Base-by-base conservation (phyloP, 2,329 filamentous ascomycete genomes). In the Elsinoe arachidis region DNA sequence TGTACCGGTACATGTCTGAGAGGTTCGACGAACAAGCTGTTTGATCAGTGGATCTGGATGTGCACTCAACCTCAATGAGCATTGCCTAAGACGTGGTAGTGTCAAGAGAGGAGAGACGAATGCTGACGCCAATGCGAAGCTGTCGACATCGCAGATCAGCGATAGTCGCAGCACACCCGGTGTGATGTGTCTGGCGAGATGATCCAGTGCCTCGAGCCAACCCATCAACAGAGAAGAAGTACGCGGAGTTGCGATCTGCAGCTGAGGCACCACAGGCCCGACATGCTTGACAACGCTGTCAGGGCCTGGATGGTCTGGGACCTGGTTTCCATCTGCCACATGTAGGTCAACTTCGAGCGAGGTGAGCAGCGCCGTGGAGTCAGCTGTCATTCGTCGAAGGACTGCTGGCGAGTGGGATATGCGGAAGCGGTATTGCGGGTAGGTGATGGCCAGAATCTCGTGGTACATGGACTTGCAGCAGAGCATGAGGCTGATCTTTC, bases 401-500 rank as follows among this genome's bases (percentile, higher is more conserved):
- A 34, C 33, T 14, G 2, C 10, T 5, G 49, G 49, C 5, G 10
- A 17, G 6, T 39, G 11, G 1, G 17, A 6, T 6, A 53, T 53
- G 11, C 1, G 2, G 15, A 53, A 39, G 6, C 4, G 2, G 34
- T 53, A 30, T 4, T 26, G 6, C 1, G 3, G 4, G 19, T 53
- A 53, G 2, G 34, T 39, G 2, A 39, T 38, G 2, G n/a, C 5
- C 5, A 19, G 17, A 19, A 39, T 53, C 34, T 53, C 49, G 19
- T 53, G 14, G 14, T 53, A 53, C 34, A 53, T 37, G 2, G 33
- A 14, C 10, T 34, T 15, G 33, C 49, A 53, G 34, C 49, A 53
- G 6, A 53, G 49, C 49, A 53, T 53, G 9, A 53, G 49, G 34
- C 49, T 53, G 49, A 53, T 51, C 46, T 15, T 37, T 11, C 49